A percentile compares a stretch with the other conserved stretches of the same genome.
Evolutionary conservation across 139 green algal genomes (phyloP).

Genomic region (Asterochloris erici): DNA sequence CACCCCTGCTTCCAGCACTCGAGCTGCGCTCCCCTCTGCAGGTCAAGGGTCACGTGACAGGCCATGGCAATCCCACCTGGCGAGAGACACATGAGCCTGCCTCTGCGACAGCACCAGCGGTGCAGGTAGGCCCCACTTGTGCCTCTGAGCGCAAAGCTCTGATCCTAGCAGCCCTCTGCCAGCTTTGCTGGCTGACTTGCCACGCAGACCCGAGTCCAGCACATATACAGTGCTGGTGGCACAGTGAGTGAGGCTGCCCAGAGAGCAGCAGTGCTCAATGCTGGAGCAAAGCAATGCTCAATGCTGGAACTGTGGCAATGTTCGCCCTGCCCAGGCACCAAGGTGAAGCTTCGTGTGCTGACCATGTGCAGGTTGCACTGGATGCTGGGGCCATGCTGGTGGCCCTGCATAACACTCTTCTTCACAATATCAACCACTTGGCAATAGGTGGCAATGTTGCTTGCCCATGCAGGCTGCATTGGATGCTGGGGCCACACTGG

Average conservation of each 20-base stretch:
- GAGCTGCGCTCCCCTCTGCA: background rate
- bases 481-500: conserved; percentile 57
- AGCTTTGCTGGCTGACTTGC: too few species aligned
- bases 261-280: too few species aligned
- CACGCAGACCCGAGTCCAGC: too few species aligned
- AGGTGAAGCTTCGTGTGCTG: background rate
- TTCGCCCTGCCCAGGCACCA: background rate
- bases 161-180: background rate
- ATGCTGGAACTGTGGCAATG: background rate
- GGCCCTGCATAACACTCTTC: background rate
- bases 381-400: background rate
- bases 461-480: conserved; percentile 56
- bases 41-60: conserved; percentile 59
- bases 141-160: background rate
- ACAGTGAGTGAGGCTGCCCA: too few species aligned
- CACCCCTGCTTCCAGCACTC: background rate
- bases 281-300: background rate
- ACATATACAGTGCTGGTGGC: too few species aligned
- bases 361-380: background rate
- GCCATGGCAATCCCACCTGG: conserved; percentile 81
- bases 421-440: background rate
- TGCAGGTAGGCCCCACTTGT: conserved; percentile 37
- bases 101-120: conserved; percentile 45
- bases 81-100: conserved; percentile 57
- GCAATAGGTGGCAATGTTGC: background rate